Conservation (phyloP, 1,284 basidiomycete species). For the Pyrrhoderma noxium region DNA sequence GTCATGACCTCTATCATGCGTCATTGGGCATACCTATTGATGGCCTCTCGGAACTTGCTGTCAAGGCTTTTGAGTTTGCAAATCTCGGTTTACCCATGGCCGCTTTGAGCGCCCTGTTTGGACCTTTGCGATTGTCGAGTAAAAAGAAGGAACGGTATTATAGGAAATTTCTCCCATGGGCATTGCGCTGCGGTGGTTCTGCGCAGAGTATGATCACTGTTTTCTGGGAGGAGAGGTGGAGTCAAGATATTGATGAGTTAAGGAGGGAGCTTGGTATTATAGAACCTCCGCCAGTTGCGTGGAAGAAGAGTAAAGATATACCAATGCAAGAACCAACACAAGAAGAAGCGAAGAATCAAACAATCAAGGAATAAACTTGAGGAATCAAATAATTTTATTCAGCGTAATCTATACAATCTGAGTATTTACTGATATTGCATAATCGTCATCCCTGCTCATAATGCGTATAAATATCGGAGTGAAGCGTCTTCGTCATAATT, state of each 20-base stretch:
- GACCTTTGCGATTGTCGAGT: conserved; percentile 53
- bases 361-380: too few species aligned
- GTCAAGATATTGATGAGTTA: conserved; percentile 72
- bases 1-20: conserved; percentile 94
- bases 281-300: conserved; percentile 62
- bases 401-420: too few species aligned
- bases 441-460: too few species aligned
- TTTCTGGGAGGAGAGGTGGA: conserved; percentile 96
- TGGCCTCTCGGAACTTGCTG: conserved; percentile 88
- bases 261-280: conserved; percentile 80
- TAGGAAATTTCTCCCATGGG: conserved; percentile 86
- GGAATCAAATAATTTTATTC: too few species aligned
- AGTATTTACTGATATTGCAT: too few species aligned
- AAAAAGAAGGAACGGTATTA: conserved; percentile 53
- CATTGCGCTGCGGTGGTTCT: conserved; percentile 70
- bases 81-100: conserved; percentile 92
- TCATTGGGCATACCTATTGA: conserved; percentile 84
- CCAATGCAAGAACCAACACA: neutral
- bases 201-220: conserved; percentile 79
- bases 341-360: too few species aligned
- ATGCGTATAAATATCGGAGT: too few species aligned
- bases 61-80: conserved; percentile 93
- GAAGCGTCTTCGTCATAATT: too few species aligned
- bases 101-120: conserved; percentile 74
- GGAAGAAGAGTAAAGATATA: conserved; percentile 35